These are phyloP conservation scores for Penicillium janthinellum DNA, from an alignment of 2,329 filamentous ascomycete genomes.

Conservation along the genomic window DNA sequence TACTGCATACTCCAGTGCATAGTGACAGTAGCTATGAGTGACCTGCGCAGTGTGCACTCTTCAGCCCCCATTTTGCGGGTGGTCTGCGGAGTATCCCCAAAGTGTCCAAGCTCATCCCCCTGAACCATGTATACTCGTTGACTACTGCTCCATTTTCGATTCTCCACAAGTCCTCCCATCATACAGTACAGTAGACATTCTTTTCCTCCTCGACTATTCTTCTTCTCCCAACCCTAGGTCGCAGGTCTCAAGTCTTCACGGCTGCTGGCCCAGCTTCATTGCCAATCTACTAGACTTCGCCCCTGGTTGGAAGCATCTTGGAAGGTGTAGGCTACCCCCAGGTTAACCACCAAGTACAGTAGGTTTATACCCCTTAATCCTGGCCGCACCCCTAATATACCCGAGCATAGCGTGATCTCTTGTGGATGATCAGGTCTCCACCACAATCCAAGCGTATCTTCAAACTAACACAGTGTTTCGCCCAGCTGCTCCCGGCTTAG, in stretches of 20 bases:
- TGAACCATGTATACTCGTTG: not conserved
- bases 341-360: not conserved
- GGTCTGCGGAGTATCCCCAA: not conserved
- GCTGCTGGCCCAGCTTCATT: conserved; percentile 2
- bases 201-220: not conserved
- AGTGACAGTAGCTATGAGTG: not conserved
- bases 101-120: not conserved
- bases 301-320: not conserved
- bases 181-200: not conserved
- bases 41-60: not conserved
- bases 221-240: not conserved
- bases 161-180: too few species aligned
- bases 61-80: not conserved
- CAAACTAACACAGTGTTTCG: not conserved
- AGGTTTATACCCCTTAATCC: not conserved
- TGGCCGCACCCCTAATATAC: not conserved
- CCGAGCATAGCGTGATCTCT: not conserved
- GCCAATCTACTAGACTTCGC: not conserved
- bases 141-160: not conserved
- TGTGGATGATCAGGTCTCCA: not conserved
- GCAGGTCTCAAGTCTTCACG: not conserved
- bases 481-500: not conserved
- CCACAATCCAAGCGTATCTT: not conserved
- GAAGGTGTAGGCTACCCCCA: not conserved
- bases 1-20: too few species aligned